Conservation (phyloP, 148 eudicot genomes). For the Salicornia ramosissima region DNA sequence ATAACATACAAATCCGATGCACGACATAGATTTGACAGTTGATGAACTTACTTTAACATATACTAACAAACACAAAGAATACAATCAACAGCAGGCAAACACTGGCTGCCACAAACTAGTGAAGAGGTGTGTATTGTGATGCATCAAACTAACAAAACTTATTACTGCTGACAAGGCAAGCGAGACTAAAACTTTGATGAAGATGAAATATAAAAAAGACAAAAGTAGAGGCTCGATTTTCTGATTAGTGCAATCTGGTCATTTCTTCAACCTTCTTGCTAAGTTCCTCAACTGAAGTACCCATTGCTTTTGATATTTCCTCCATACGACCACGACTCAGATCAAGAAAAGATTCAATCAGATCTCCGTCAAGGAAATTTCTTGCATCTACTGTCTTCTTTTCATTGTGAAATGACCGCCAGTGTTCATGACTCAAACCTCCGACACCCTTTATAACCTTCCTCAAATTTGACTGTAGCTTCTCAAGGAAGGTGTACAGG, state of each 20-base stretch:
- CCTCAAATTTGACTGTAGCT: conserved; percentile 76
- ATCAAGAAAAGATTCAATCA: conserved; percentile 91
- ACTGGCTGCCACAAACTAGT: too few relatives aligned
- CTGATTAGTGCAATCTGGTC: conserved; percentile 66
- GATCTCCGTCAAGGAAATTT: conserved; percentile 86
- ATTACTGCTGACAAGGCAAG: background rate
- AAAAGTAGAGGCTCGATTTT: background rate
- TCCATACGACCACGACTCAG: conserved; percentile 73
- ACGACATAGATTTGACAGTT: background rate
- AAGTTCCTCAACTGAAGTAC: conserved; percentile 77
- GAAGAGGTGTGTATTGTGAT: background rate
- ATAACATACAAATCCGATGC: background rate
- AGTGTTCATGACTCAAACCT: conserved; percentile 90
- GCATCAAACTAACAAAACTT: background rate
- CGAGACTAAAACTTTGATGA: background rate
- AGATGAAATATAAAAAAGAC: background rate
- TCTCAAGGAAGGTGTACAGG: conserved; percentile 72
- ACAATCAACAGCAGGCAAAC: background rate
- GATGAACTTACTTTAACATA: background rate
- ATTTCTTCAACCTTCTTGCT: conserved; percentile 92
- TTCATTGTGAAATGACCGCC: conserved; percentile 88
- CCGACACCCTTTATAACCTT: conserved; percentile 94
- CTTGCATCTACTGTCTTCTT: conserved; percentile 87
- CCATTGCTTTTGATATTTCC: conserved; percentile 71
- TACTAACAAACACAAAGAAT: background rate